These are phyloP conservation scores for Teunomyces pallodes DNA, from an alignment of 805 yeast species.

Conservation along the genomic window DNA sequence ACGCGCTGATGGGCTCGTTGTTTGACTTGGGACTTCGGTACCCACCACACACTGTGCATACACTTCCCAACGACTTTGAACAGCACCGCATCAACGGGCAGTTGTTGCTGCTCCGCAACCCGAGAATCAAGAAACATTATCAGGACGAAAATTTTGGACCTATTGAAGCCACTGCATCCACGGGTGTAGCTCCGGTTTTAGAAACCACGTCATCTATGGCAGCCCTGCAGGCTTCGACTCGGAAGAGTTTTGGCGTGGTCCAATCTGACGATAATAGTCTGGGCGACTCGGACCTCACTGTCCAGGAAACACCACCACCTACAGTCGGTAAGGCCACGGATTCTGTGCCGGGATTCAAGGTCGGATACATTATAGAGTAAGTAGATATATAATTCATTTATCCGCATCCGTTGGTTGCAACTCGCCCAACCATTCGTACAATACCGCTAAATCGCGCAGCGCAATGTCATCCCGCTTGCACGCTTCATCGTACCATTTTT, in stretches of 20 bases:
- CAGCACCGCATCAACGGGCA: constrained; percentile 11
- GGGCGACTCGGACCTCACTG: constrained; percentile 12
- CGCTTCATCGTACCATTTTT: constrained; percentile 42
- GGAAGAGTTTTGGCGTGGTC: constrained; percentile 15
- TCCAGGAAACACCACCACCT: not conserved
- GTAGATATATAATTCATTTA: not conserved
- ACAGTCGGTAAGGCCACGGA: constrained; percentile 6
- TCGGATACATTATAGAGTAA: constrained; percentile 15
- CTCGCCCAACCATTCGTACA: constrained; percentile 43
- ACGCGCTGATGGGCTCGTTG: constrained; percentile 4
- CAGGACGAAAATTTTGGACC: constrained; percentile 13
- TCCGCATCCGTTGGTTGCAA: constrained; percentile 21
- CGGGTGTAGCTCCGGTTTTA: too few species aligned
- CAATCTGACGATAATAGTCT: constrained; percentile 4
- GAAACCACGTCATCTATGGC: too few species aligned
- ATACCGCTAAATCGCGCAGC: constrained; percentile 40
- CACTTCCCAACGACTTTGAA: constrained; percentile 4
- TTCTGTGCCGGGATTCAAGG: constrained; percentile 14
- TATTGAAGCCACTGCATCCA: not conserved
- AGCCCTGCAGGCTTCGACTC: too few species aligned
- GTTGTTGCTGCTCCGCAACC: constrained; percentile 22
- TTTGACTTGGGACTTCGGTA: not conserved
- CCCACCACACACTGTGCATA: not conserved
- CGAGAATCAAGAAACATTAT: constrained; percentile 27
- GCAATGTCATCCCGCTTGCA: constrained; percentile 41